Conservation (phyloP, 2,329 filamentous ascomycete genomes). For the Botrytis hyacinthi region DNA sequence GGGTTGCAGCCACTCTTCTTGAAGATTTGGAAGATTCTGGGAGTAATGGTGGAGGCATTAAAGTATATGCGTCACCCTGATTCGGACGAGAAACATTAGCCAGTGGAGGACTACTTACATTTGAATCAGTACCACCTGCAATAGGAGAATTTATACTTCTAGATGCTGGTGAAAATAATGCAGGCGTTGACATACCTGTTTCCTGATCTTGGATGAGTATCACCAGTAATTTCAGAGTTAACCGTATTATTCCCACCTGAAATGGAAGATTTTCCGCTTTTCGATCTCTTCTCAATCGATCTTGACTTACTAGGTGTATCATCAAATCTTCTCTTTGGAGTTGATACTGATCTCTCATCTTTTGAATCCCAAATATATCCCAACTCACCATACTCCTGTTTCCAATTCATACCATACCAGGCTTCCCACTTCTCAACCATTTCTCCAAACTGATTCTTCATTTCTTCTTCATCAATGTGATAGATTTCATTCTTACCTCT, state of each 20-base stretch:
- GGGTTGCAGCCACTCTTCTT: not conserved
- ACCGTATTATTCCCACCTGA: not conserved
- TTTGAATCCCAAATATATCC: not conserved
- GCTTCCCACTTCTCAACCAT: not conserved
- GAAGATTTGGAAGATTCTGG: not conserved
- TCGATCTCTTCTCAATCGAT: not conserved
- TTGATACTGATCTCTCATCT: not conserved
- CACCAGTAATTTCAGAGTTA: not conserved
- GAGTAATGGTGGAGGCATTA: not conserved
- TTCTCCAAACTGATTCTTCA: not conserved
- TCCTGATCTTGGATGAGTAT: not conserved
- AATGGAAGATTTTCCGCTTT: not conserved
- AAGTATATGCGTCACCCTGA: not conserved
- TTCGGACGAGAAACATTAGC: not conserved
- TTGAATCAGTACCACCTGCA: accelerated
- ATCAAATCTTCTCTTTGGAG: not conserved
- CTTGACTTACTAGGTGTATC: not conserved
- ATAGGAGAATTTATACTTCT: not conserved
- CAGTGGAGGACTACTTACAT: not conserved
- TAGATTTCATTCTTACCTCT: not conserved
- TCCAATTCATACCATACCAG: not conserved
- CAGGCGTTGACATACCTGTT: not conserved
- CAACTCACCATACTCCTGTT: not conserved
- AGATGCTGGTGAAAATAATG: too few relatives aligned
- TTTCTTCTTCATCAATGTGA: not conserved